Conservation (phyloP, 495 filamentous ascomycete species). For the Penicillium mononematosum region DNA sequence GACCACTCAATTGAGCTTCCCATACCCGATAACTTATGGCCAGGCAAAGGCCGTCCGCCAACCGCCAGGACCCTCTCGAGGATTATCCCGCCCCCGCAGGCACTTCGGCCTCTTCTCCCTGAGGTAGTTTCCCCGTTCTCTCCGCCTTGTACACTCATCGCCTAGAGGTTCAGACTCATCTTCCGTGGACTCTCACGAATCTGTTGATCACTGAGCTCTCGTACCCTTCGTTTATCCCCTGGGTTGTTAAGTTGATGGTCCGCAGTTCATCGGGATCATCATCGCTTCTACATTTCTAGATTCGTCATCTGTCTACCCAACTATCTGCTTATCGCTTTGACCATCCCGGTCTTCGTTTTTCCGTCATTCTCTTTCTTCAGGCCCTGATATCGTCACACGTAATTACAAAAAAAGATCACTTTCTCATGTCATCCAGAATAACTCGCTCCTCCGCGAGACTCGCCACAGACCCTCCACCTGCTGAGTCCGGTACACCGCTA, state of each 20-base stretch:
- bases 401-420: slow-evolving; percentile 23
- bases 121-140: slow-evolving; percentile 44
- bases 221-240: neutral
- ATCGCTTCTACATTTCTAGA: slow-evolving; percentile 4
- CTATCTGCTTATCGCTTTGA: slow-evolving; percentile 10
- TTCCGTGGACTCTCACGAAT: neutral
- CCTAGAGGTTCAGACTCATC: slow-evolving; percentile 1
- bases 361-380: slow-evolving; percentile 6
- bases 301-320: slow-evolving; percentile 15
- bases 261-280: neutral
- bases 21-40: slow-evolving; percentile 51
- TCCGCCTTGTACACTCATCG: slow-evolving; percentile 6
- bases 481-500: slow-evolving; percentile 37
- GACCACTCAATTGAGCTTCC: slow-evolving; percentile 35
- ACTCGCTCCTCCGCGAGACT: slow-evolving; percentile 77
- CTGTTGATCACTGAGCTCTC: neutral
- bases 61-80: slow-evolving; percentile 52
- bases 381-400: slow-evolving; percentile 8
- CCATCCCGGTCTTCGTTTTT: slow-evolving; percentile 14
- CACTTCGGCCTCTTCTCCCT: slow-evolving; percentile 44
- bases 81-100: slow-evolving; percentile 45
- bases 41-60: slow-evolving; percentile 48
- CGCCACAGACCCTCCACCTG: slow-evolving; percentile 59
- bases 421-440: slow-evolving; percentile 82
- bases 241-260: neutral